Base-by-base conservation (phyloP, 1,284 basidiomycete genomes). In the Malassezia nana region DNA sequence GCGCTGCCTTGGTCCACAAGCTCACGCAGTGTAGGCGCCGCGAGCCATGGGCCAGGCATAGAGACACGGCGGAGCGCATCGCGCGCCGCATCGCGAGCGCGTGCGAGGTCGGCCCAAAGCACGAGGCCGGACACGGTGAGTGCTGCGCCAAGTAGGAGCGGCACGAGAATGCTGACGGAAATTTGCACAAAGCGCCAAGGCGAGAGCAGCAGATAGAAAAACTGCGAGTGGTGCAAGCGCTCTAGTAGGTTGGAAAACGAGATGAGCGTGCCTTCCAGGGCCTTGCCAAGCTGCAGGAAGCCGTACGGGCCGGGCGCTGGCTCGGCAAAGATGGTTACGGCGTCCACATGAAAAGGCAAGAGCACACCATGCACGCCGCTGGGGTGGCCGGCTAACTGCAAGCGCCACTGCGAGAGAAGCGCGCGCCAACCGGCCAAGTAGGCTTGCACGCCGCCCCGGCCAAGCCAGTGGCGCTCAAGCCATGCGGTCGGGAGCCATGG, bases 231-330 rank as follows among this genome's bases (percentile, higher is more conserved):
- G 45, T 74, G 71, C 28, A 74, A 49, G 13, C 71, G 55, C 49
- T 74, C 71, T n/a, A 71, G 50, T 26, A 74, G 55, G 28, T 74
- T 74, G 24, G 69, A 72, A 55, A 69, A 66, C 13, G 67, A 61
- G 13, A 64, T 56, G n/a, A 66, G 47, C 13, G 58, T 62, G 13
- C 59, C 58, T 49, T 72, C 71, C 39, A 62, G 46, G 13, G 68
- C 38, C 7, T 62, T 22, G 28, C 92, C 92, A 18, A 99, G 78
- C 1, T 89, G 82, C 77, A 89, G 83, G 75, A 96, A 98, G 0
- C 94, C 94, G 74, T 95, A 89, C 3, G 94, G 94, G 2, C 92
- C 91, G 8, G 78, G 76, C 0, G 90, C 86, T 9, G 91, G 90
- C 5, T 87, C 77, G 4, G 84, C 89, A 71, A 86, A 96, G 18